These are phyloP conservation scores for Fusarium globosum DNA, from an alignment of 2,329 filamentous ascomycete species.

Conservation along the genomic window DNA sequence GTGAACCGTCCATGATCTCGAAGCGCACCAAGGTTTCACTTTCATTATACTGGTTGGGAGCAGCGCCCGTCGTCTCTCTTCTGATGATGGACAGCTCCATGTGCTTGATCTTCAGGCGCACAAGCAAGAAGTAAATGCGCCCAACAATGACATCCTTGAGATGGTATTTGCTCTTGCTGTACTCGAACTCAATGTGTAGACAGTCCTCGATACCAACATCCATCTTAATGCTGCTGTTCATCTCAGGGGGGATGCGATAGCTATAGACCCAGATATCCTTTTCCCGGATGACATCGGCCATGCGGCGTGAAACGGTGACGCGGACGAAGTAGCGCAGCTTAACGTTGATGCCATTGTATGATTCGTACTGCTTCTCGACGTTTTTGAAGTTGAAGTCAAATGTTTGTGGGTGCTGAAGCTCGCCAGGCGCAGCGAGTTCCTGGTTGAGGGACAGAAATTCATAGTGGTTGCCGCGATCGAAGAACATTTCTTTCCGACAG, in stretches of 20 bases:
- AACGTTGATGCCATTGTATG: slow-evolving; percentile 99
- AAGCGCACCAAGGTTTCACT: slow-evolving; percentile 98
- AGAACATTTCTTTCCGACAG: slow-evolving; percentile 90
- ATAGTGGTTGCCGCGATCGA: slow-evolving; percentile 98
- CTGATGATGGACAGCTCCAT: slow-evolving; percentile 99
- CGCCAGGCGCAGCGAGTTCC: slow-evolving; percentile 94
- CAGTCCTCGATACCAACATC: slow-evolving; percentile 99
- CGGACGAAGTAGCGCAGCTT: slow-evolving; percentile 98
- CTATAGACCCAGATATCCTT: slow-evolving; percentile 99
- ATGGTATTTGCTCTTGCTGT: slow-evolving; percentile 99
- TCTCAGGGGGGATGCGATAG: slow-evolving; percentile 97
- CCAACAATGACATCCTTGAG: slow-evolving; percentile 99
- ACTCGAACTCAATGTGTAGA: slow-evolving; percentile 98
- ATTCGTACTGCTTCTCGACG: slow-evolving; percentile 99
- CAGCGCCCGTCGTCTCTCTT: slow-evolving; percentile 93
- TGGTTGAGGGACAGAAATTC: slow-evolving; percentile 98
- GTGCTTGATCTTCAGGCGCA: slow-evolving; percentile 98
- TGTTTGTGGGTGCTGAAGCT: slow-evolving; percentile 97
- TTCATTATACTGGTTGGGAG: slow-evolving; percentile 99
- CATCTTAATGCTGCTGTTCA: slow-evolving; percentile 99
- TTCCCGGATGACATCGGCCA: slow-evolving; percentile 98
- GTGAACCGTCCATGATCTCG: slow-evolving; percentile 99
- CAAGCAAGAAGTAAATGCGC: slow-evolving; percentile 96
- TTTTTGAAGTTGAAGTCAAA: slow-evolving; percentile 99
- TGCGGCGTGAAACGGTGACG: slow-evolving; percentile 94